phyloP scores from a whole-genome alignment of 768 basidiomycete species.

The Amanita jacksonii region DNA sequence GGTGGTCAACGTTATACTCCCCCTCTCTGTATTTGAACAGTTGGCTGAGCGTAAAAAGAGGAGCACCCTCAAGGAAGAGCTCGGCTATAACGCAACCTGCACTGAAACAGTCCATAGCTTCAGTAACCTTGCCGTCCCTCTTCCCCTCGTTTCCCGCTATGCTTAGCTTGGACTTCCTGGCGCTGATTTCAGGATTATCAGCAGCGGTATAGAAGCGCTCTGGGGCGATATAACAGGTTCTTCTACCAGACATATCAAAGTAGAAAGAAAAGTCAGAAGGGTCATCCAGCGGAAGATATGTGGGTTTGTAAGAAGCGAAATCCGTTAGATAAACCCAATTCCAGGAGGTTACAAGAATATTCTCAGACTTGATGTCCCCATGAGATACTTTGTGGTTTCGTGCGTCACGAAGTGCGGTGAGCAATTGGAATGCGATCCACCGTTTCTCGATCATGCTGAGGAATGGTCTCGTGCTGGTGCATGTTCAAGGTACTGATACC shows the following conservation, averaged over 20 bases:
- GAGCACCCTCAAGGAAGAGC: constrained; percentile 89
- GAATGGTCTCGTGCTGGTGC: constrained; percentile 85
- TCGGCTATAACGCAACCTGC: constrained; percentile 93
- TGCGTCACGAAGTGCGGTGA: constrained; percentile 77
- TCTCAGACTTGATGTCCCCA: constrained; percentile 86
- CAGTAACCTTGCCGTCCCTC: constrained; percentile 76
- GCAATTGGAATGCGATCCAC: constrained; percentile 93
- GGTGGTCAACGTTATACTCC: constrained; percentile 64
- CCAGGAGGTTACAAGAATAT: constrained; percentile 92
- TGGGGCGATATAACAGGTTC: constrained; percentile 94
- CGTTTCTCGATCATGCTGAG: constrained; percentile 88
- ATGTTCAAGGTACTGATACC: not conserved
- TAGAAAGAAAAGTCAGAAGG: constrained; percentile 97
- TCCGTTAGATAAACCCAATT: constrained; percentile 95
- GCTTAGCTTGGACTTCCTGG: constrained; percentile 48
- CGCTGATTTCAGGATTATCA: constrained; percentile 58
- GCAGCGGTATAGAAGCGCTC: constrained; percentile 85
- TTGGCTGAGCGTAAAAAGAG: constrained; percentile 89
- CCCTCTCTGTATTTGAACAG: constrained; percentile 91
- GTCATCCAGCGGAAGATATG: constrained; percentile 90
- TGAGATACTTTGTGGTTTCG: constrained; percentile 85
- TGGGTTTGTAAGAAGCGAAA: constrained; percentile 94
- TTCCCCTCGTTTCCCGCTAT: constrained; percentile 51
- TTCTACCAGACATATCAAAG: constrained; percentile 89
- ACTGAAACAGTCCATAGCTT: constrained; percentile 97